A percentile compares a stretch with the other conserved stretches of the same genome.
These are phyloP conservation scores for Diaporthe destruens DNA, from an alignment of 2,329 filamentous ascomycete genomes.

Conservation along the genomic window DNA sequence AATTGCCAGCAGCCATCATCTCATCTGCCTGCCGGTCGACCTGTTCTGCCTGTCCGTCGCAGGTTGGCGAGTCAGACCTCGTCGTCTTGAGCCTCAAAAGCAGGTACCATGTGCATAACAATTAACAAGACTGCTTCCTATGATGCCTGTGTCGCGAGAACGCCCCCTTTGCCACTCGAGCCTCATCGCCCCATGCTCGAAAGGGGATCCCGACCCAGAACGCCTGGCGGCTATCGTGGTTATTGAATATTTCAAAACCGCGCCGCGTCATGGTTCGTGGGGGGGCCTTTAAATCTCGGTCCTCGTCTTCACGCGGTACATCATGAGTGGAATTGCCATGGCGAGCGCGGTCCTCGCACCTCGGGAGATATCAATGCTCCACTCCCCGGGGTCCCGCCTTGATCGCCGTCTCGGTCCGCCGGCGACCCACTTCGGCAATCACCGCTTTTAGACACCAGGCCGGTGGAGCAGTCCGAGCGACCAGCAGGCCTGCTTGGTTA, in stretches of 20 bases:
- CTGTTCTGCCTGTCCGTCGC: conserved; percentile 1
- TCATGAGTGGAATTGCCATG: conserved; percentile 24
- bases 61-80: conserved; percentile 32
- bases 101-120: conserved; percentile 17
- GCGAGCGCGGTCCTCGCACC: not conserved
- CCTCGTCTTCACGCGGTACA: conserved; percentile 31
- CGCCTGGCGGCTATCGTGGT: conserved; percentile 21
- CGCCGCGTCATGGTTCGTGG: conserved; percentile 33
- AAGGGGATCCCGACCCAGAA: not conserved
- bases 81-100: conserved; percentile 29
- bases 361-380: conserved; percentile 12
- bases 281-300: not conserved
- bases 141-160: conserved; percentile 10
- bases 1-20: not conserved
- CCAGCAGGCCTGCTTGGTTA: not conserved
- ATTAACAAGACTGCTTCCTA: conserved; percentile 16
- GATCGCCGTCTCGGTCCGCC: conserved; percentile 29
- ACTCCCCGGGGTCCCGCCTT: conserved; percentile 19
- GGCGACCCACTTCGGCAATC: conserved; percentile 20
- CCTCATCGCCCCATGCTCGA: conserved; percentile 13
- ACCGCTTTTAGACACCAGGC: not conserved
- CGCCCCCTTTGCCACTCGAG: conserved; percentile 13
- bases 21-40: conserved; percentile 18
- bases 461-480: not conserved
- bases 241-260: not conserved